phyloP scores from a whole-genome alignment of 2,329 filamentous ascomycete genomes.

The Hymenotorrendiella dingleyae region DNA sequence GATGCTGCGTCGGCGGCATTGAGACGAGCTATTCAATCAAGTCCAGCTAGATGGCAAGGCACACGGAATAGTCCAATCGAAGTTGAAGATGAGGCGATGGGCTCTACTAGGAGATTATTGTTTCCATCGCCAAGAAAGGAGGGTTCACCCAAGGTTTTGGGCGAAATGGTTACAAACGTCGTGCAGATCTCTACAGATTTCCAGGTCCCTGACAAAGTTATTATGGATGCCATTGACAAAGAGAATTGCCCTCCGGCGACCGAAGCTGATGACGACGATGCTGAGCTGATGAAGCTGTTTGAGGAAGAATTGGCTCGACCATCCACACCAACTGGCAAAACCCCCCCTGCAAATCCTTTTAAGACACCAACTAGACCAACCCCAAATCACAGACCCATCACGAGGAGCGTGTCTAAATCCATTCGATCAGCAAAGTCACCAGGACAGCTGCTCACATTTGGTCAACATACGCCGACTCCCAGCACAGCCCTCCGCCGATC shows the following conservation, averaged over 20 bases:
- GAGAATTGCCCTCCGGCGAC: constrained; percentile 26
- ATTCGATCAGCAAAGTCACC: constrained; percentile 26
- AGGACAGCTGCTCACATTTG: constrained; percentile 19
- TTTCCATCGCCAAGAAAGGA: constrained; percentile 72
- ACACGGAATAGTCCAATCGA: constrained; percentile 53
- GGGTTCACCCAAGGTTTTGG: constrained; percentile 54
- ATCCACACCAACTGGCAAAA: constrained; percentile 24
- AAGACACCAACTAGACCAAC: constrained; percentile 31
- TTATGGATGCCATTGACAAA: constrained; percentile 23
- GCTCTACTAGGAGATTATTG: constrained; percentile 60
- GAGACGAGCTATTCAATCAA: constrained; percentile 30
- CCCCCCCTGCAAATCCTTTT: constrained; percentile 23
- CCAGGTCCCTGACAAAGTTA: constrained; percentile 23
- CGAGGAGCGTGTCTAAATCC: constrained; percentile 28
- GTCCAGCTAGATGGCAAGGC: constrained; percentile 38
- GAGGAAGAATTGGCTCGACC: constrained; percentile 29
- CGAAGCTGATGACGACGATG: constrained; percentile 19
- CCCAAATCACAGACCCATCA: constrained; percentile 28
- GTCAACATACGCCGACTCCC: constrained; percentile 27
- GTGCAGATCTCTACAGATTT: constrained; percentile 39
- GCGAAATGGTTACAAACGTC: constrained; percentile 50
- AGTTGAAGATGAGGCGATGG: constrained; percentile 43
- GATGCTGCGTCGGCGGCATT: constrained; percentile 28
- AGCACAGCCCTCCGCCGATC: constrained; percentile 19
- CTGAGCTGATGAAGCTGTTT: constrained; percentile 28